Base-by-base conservation (phyloP, 495 filamentous ascomycete genomes). In the Achaetomiella virescens region DNA sequence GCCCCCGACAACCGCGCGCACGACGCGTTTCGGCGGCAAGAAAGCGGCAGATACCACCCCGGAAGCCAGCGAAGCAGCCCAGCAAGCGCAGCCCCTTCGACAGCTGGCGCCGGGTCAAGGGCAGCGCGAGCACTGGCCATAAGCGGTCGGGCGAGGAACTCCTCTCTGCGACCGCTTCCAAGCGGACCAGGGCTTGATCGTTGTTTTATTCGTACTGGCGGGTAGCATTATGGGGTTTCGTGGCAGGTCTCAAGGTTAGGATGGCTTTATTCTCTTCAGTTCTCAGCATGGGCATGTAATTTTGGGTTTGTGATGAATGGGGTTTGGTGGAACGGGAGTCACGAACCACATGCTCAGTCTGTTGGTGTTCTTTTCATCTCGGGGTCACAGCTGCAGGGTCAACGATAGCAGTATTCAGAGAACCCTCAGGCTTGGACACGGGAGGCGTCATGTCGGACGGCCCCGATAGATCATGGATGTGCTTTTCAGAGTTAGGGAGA, bases 41-140 rank as follows among this genome's bases (percentile, higher is more conserved):
- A 59, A 66, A 14, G 46, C 54, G 10, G 57, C 54, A 9, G 65
- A 55, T 2, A 44, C 60, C 12, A 62, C 72, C 0, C 65, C 73
- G 11, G 21, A 73, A 64, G 58, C 27, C 27, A 9, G 36, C 60
- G 27, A 71, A 63, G 62, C 41, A 59, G 20, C 42, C 55, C 29
- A 62, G 63, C 43, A 82, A 79, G 58, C 69, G 70, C 41, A 87
- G 84, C 61, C 83, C 85, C 0, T 90, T 89, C 59, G 79, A 82
- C 58, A 70, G 71, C 46, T 89, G 85, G 84, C 72, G 74, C 37
- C 78, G 84, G 18, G 79, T 77, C 57, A 89, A 89, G 75, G 66
- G 64, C 63, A 49, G 61, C 36, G 38, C 60, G 10, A 58, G 50
- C 48, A 52, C 58, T 21, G 60, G 69, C 22, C 72, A 70, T 52